Evolutionary conservation across 2,329 filamentous ascomycete species (phyloP), one percentile per base, ranked within the genome.

Genomic region (Talaromyces marneffei): DNA sequence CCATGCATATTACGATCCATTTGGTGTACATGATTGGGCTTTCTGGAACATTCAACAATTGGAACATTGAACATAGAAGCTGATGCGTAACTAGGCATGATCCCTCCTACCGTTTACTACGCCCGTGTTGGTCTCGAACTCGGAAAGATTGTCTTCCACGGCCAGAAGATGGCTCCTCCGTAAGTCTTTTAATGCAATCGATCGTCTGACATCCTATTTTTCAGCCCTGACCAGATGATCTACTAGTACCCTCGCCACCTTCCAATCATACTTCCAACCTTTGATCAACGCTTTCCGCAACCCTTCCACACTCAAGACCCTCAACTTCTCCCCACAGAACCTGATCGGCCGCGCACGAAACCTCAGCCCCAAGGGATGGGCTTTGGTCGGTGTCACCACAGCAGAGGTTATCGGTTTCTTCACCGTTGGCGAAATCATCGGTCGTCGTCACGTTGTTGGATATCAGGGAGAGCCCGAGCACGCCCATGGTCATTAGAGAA

Each of bases 321-420:
- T 84, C 71, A 79, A 81, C 68, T 74, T 82, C 66, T 74, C 84
- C 67, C 82, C 87, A 62, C 75, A 79, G 70, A 74, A 75, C 65
- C 70, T 85, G 67, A 72, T 88, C 66, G 77, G 79, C 69, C 80
- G 80, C 67, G 75, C 90, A 72, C 86, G 90, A 74, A 89, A 86
- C 79, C 70, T 94, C 71, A 88, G 85, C 77, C 81, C 79, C 67
- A 82, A 86, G 68, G 88, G 96, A 77, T 75, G 93, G 69, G 83
- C 84, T 60, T 79, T 88, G 59, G 88, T 84, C 63, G 90, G 89
- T 69, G 89, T 99, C 63, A 81, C 97, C 65, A 79, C 83, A 53
- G 92, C 92, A 61, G 93, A 99, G 81, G 84, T 91, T 56, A 79
- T 99, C 68, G 94, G 94, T 64, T 99, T 99, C 85, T 99, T 97